Conservation (phyloP, 495 filamentous ascomycete genomes). For the Cenococcum geophilum region DNA sequence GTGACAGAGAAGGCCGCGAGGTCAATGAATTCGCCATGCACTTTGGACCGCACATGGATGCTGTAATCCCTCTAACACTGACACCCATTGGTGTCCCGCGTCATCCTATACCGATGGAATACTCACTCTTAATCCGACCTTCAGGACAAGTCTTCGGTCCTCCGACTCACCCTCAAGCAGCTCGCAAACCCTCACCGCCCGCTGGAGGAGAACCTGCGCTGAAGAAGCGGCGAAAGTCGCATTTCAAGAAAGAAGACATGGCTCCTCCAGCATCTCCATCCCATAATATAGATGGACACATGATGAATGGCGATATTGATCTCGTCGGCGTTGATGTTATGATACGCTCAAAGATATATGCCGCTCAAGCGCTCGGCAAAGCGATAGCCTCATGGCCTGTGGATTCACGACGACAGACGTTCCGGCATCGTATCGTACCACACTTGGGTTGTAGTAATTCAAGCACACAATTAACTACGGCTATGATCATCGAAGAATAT, state of each 20-base stretch:
- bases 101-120: constrained; percentile 85
- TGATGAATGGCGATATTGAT: constrained; percentile 95
- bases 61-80: constrained; percentile 71
- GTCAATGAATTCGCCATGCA: constrained; percentile 10
- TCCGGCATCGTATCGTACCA: constrained; percentile 53
- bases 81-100: constrained; percentile 88
- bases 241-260: constrained; percentile 62
- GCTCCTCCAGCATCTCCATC: constrained; percentile 46
- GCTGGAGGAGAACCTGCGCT: constrained; percentile 45
- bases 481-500: constrained; percentile 85
- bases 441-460: constrained; percentile 65
- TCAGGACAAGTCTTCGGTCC: constrained; percentile 76
- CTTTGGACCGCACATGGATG: constrained; percentile 62
- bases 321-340: constrained; percentile 83
- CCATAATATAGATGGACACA: constrained; percentile 95
- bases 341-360: constrained; percentile 79
- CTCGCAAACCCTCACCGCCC: constrained; percentile 58
- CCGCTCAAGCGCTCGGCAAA: constrained; percentile 74
- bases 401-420: constrained; percentile 41
- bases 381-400: constrained; percentile 59
- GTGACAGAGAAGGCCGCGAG: constrained; percentile 35
- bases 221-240: constrained; percentile 75
- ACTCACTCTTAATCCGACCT: constrained; percentile 80
- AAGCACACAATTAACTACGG: constrained; percentile 75
- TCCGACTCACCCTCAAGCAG: constrained; percentile 11